A percentile compares a stretch with the other conserved stretches of the same genome.
Evolutionary conservation across 768 basidiomycete species (phyloP).

Genomic region (Sutorius australiensis): DNA sequence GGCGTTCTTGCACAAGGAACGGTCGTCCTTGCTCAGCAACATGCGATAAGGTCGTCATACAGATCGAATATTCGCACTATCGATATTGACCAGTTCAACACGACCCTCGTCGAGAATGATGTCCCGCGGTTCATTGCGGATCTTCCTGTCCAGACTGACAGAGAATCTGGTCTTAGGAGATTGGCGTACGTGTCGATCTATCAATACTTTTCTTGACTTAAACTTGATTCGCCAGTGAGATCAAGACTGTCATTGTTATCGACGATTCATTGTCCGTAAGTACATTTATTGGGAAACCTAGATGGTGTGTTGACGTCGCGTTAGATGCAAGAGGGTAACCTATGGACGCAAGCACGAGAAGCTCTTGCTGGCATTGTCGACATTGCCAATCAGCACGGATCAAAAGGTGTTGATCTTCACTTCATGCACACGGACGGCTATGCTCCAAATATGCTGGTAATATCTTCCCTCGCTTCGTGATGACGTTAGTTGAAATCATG

Average conservation of each 20-base stretch:
- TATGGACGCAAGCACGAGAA: slow-evolving; percentile 39
- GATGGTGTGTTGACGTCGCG: neutral
- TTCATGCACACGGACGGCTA: slow-evolving; percentile 38
- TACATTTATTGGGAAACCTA: neutral
- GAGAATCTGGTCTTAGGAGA: slow-evolving; percentile 20
- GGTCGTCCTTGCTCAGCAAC: slow-evolving; percentile 28
- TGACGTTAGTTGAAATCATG: neutral
- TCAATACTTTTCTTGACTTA: neutral
- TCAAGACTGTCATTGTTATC: slow-evolving; percentile 41
- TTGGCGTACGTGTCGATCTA: slow-evolving; percentile 24
- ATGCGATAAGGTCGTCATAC: neutral
- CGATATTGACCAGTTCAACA: slow-evolving; percentile 22
- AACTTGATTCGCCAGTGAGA: slow-evolving; percentile 24
- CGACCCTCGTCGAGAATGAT: slow-evolving; percentile 25
- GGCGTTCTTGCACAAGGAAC: slow-evolving; percentile 24
- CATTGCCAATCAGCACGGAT: slow-evolving; percentile 34
- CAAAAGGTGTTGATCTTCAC: slow-evolving; percentile 39
- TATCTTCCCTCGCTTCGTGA: neutral
- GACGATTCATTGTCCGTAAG: slow-evolving; percentile 40
- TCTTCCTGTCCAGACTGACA: slow-evolving; percentile 6
- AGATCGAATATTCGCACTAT: neutral
- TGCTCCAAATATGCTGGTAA: slow-evolving; percentile 27
- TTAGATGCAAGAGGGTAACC: slow-evolving; percentile 37
- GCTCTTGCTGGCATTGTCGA: slow-evolving; percentile 42
- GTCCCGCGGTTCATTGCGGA: slow-evolving; percentile 23